Evolutionary conservation across 2,329 filamentous ascomycete genomes (phyloP).

Genomic region (Thermomyces lanuginosus): DNA sequence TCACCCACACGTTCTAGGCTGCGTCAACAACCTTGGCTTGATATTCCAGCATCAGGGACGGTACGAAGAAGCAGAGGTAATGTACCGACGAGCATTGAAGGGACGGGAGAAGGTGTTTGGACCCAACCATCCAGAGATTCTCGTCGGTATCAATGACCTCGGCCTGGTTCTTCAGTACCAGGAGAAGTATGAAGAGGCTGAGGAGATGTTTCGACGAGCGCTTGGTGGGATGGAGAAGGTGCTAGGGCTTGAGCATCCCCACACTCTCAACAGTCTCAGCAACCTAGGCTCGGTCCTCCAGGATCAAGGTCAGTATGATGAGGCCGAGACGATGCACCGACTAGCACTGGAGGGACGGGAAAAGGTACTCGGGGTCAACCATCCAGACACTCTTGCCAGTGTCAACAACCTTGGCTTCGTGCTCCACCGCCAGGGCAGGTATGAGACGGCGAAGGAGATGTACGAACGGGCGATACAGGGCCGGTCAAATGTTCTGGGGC

Average conservation of each 20-base stretch:
- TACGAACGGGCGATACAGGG: background rate
- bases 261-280: conserved; percentile 9
- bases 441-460: background rate
- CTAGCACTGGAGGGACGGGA: background rate
- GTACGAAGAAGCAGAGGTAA: background rate
- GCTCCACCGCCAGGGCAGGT: background rate
- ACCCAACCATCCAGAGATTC: conserved; percentile 1
- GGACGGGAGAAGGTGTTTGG: conserved; percentile 7
- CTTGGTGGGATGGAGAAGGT: background rate
- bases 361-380: background rate
- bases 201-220: background rate
- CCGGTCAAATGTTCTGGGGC: background rate
- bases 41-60: background rate
- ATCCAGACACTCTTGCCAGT: background rate
- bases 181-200: conserved; percentile 2
- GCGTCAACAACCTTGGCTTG: background rate
- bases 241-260: conserved; percentile 2
- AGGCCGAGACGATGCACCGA: conserved; percentile 1
- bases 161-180: conserved; percentile 1
- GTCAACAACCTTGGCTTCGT: conserved; percentile 1
- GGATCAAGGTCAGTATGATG: background rate
- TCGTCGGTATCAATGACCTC: conserved; percentile 8
- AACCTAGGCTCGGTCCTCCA: conserved; percentile 6
- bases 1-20: conserved; percentile 3
- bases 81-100: conserved; percentile 8